Evolutionary conservation across 805 yeast species (phyloP), one percentile per base, ranked within the genome.

Genomic region (Metschnikowia rubicola): DNA sequence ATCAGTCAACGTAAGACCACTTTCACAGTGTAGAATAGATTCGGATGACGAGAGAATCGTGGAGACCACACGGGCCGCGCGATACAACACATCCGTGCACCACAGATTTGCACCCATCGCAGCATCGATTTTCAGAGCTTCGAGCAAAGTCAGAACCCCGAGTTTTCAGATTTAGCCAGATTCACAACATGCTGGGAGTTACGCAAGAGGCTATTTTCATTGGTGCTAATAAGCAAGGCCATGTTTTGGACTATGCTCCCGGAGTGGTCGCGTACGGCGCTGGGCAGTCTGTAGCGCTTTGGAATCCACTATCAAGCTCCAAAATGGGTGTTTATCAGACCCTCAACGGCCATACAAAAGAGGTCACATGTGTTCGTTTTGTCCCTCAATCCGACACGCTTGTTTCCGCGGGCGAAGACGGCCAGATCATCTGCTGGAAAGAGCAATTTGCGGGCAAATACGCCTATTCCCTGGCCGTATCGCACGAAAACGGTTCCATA

Each of bases 201-300:
- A 31, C 51, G 2, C 66, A 69, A 39, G 85, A 81, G 47, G 87
- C 86, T 13, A 70, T 83, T 4, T 84, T 86, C 60, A 71, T 79
- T 15, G 95, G 95, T 12, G 89, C 88, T 32, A 87, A 86, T 61
- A 78, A 76, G 50, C 88, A 84, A 56, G 68, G 81, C 5, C 79
- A 76, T 49, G 80, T 77, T 6, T 75, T 83, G 21, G 90, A 81
- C 56, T 77, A 75, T 53, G 70, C 74, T 48, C 44, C 59, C 0
- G 44, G 46, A 1, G 46, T 77, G 4, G 73, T 86, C 7, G 95
- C 94, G 0, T 88, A 74, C 62, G 96, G 91, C 8, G 88, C 94
- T 0, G 79, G 80, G 1, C 74, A 70, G 37, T 75, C 79, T 13
- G 69, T 87, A 41, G 89, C 92, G 0, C 62, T 88, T 34, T 86